These are phyloP conservation scores for Rhinocladiella mackenziei DNA, from an alignment of 2,329 filamentous ascomycete genomes.

Conservation along the genomic window DNA sequence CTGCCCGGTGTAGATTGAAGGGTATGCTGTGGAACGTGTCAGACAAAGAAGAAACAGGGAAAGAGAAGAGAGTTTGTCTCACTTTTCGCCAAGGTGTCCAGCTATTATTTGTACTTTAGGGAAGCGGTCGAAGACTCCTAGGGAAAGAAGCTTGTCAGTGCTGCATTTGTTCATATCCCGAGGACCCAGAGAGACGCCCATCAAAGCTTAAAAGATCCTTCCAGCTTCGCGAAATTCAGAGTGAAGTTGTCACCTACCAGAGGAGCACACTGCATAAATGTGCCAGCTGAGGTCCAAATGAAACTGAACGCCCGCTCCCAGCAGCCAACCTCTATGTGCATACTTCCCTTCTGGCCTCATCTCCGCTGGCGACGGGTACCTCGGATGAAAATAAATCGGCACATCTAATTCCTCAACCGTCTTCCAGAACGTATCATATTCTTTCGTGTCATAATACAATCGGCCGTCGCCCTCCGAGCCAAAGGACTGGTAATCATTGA, in stretches of 20 bases:
- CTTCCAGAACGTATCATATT: slow-evolving; percentile 49
- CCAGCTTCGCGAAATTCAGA: too few relatives aligned
- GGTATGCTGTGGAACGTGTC: too few relatives aligned
- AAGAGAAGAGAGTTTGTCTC: background rate
- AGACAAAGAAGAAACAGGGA: slow-evolving; percentile 36
- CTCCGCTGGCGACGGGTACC: slow-evolving; percentile 44
- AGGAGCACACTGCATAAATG: slow-evolving; percentile 25
- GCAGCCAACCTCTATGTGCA: slow-evolving; percentile 37
- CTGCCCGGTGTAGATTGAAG: slow-evolving; percentile 49
- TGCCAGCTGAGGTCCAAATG: slow-evolving; percentile 24
- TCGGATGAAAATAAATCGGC: slow-evolving; percentile 26
- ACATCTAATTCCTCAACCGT: slow-evolving; percentile 19
- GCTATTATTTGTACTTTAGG: slow-evolving; percentile 25
- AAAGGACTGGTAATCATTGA: slow-evolving; percentile 55
- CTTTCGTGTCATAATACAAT: slow-evolving; percentile 53
- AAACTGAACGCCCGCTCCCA: slow-evolving; percentile 35
- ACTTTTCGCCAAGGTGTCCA: slow-evolving; percentile 20
- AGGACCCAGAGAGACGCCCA: too few relatives aligned
- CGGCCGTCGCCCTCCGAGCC: slow-evolving; percentile 54
- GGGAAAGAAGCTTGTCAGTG: too few relatives aligned
- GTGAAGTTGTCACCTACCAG: too few relatives aligned
- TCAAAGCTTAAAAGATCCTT: too few relatives aligned
- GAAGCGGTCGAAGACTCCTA: slow-evolving; percentile 28
- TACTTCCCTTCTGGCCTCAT: slow-evolving; percentile 28
- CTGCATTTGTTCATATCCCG: too few relatives aligned